Percentiles rank a stretch among this genome's conserved stretches.
phyloP scores from a whole-genome alignment of 345 rosid genomes.

The Cochlearia excelsa region DNA sequence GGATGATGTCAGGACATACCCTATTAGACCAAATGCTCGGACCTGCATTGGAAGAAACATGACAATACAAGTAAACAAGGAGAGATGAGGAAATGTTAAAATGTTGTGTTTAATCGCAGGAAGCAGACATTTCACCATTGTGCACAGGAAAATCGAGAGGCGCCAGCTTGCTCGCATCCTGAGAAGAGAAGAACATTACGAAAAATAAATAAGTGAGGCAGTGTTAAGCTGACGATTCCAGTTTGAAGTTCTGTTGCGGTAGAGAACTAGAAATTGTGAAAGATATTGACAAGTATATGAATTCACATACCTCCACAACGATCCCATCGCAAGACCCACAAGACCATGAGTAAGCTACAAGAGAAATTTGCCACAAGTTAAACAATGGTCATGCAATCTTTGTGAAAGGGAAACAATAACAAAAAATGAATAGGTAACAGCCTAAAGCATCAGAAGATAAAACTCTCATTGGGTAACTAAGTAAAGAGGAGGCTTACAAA shows the following conservation, averaged over 20 bases:
- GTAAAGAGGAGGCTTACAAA: conserved; percentile 53
- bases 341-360: conserved; percentile 82
- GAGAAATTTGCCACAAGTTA: conserved; percentile 10
- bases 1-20: conserved; percentile 78
- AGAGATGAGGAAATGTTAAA: conserved; percentile 13
- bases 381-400: background rate
- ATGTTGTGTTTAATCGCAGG: conserved; percentile 19
- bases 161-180: conserved; percentile 70
- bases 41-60: conserved; percentile 48
- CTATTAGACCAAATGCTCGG: conserved; percentile 72
- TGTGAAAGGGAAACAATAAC: background rate
- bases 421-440: conserved; percentile 5
- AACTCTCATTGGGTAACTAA: background rate
- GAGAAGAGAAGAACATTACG: conserved; percentile 28
- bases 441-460: conserved; percentile 7
- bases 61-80: conserved; percentile 28
- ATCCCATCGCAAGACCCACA: conserved; percentile 78
- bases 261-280: background rate
- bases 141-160: conserved; percentile 74
- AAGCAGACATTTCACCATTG: conserved; percentile 53
- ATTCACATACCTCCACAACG: conserved; percentile 72
- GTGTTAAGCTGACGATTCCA: background rate
- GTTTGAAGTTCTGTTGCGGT: conserved; percentile 6
- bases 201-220: conserved; percentile 1
- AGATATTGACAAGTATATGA: conserved; percentile 11